Percentiles rank a stretch among this genome's conserved stretches.
Conservation (phyloP, 495 filamentous ascomycete species). For the Podospora didyma region DNA sequence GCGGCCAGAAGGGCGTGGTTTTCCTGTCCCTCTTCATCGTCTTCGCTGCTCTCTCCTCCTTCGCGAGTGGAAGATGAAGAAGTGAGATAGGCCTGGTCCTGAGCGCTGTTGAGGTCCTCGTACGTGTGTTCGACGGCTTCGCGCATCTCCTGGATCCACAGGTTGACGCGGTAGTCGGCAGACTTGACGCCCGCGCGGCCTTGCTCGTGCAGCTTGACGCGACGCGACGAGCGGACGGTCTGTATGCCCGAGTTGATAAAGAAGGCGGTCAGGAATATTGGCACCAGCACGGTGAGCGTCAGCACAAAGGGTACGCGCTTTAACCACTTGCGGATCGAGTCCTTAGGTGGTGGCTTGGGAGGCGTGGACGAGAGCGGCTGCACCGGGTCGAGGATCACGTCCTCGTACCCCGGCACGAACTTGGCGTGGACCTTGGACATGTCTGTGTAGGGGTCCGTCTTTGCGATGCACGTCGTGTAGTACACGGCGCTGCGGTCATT, state of each 20-base stretch:
- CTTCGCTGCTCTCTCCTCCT: slow-evolving; percentile 6
- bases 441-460: slow-evolving; percentile 70
- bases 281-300: slow-evolving; percentile 61
- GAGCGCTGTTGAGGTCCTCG: slow-evolving; percentile 61
- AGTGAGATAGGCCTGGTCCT: slow-evolving; percentile 58
- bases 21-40: slow-evolving; percentile 18
- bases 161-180: slow-evolving; percentile 67
- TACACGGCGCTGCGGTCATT: slow-evolving; percentile 78
- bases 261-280: slow-evolving; percentile 65
- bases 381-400: slow-evolving; percentile 68
- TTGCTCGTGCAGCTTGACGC: slow-evolving; percentile 71
- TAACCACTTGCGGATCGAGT: slow-evolving; percentile 26
- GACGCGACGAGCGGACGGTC: slow-evolving; percentile 61
- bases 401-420: slow-evolving; percentile 68
- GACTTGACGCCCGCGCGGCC: slow-evolving; percentile 61
- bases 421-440: slow-evolving; percentile 62
- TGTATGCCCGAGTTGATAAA: slow-evolving; percentile 73
- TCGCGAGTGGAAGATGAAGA: background rate
- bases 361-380: slow-evolving; percentile 52
- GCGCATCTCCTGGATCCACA: slow-evolving; percentile 68
- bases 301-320: slow-evolving; percentile 54
- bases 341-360: slow-evolving; percentile 24
- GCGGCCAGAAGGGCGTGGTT: slow-evolving; percentile 25
- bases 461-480: slow-evolving; percentile 75
- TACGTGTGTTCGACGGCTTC: slow-evolving; percentile 69